phyloP scores from a whole-genome alignment of 2,329 filamentous ascomycete genomes.

The Fusarium subglutinans region DNA sequence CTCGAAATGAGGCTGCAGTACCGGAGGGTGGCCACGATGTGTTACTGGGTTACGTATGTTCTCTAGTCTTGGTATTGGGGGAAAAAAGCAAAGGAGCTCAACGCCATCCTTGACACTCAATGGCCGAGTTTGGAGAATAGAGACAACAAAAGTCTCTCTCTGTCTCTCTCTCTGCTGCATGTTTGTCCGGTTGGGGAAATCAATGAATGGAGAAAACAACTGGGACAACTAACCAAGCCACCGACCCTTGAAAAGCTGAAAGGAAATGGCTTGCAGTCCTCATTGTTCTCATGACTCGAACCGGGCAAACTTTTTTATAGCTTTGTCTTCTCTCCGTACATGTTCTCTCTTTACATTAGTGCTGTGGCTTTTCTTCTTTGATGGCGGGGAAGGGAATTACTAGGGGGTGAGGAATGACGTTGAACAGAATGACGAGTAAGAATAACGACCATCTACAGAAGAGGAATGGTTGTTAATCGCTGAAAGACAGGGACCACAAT shows the following conservation, averaged over 20 bases:
- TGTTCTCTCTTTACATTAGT: neutral
- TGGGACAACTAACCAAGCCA: neutral
- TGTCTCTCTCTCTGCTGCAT: neutral
- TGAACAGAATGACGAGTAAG: constrained; percentile 25
- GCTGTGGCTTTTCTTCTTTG: neutral
- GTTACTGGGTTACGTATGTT: constrained; percentile 3
- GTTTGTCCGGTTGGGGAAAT: neutral
- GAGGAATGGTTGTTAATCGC: constrained; percentile 3
- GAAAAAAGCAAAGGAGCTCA: constrained; percentile 35
- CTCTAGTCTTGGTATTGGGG: constrained; percentile 1
- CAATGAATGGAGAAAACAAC: constrained; percentile 14
- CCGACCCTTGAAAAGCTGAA: neutral
- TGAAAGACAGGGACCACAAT: constrained; percentile 16
- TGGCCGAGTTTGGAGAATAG: neutral
- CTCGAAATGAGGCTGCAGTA: constrained; percentile 20
- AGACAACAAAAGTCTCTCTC: neutral
- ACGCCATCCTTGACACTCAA: neutral
- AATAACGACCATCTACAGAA: neutral
- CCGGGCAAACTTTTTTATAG: constrained; percentile 1
- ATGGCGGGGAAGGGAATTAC: constrained; percentile 5
- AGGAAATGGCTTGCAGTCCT: neutral
- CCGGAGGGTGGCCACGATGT: constrained; percentile 13
- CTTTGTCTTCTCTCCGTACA: neutral
- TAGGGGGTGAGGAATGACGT: constrained; percentile 17
- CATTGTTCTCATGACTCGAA: constrained; percentile 14